A percentile compares a stretch with the other conserved stretches of the same genome.
Evolutionary conservation across 1,139 yeast species (phyloP).

Genomic region (Meyerozyma carpophila): DNA sequence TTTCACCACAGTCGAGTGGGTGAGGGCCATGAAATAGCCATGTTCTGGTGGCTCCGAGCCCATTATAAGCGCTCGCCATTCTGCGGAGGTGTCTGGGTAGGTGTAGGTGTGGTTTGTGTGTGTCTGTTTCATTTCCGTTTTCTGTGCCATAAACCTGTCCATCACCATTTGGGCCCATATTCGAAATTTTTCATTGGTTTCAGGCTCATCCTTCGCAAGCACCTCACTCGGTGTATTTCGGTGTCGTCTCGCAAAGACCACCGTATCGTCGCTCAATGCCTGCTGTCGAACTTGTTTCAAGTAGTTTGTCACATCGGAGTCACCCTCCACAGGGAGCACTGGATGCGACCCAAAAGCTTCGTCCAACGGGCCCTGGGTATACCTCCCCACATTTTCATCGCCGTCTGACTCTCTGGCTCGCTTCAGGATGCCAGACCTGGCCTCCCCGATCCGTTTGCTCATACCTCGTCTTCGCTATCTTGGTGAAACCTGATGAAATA

Average conservation of each 20-base stretch:
- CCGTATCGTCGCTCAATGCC: constrained; percentile 19
- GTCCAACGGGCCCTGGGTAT: constrained; percentile 10
- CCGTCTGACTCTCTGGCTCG: neutral
- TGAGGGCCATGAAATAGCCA: constrained; percentile 17
- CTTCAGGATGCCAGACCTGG: neutral
- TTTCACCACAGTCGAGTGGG: constrained; percentile 30
- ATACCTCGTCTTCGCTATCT: neutral
- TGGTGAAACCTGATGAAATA: neutral
- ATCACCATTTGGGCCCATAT: constrained; percentile 2
- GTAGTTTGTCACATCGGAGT: constrained; percentile 21
- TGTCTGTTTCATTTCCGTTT: constrained; percentile 4
- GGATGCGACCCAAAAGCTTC: constrained; percentile 11
- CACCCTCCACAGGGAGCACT: constrained; percentile 10
- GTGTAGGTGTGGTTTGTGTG: neutral
- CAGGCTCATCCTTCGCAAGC: neutral
- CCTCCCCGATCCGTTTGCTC: neutral
- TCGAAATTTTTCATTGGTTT: neutral
- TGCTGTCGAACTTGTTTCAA: constrained; percentile 25
- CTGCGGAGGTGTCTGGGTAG: constrained; percentile 22
- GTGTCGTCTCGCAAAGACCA: constrained; percentile 11
- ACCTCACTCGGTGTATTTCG: no score
- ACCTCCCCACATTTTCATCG: neutral
- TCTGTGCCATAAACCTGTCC: constrained; percentile 6
- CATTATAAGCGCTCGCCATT: constrained; percentile 29
- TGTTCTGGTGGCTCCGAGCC: constrained; percentile 25